Evolutionary conservation across 148 eudicot genomes (phyloP).

Genomic region (Tetragonia tetragonoides): DNA sequence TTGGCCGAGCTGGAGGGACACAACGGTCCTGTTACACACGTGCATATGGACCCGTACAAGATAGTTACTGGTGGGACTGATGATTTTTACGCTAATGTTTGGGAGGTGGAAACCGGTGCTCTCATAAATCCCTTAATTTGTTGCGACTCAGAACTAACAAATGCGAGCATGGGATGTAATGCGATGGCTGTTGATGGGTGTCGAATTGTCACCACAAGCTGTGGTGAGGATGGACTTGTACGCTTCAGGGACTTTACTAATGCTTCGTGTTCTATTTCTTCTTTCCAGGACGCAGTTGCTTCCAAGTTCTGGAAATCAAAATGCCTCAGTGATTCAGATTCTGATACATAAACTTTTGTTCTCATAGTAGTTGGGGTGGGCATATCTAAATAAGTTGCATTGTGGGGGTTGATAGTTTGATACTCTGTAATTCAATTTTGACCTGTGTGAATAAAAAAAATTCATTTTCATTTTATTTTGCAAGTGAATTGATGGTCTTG

Average conservation of each 20-base stretch:
- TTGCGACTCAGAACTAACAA: slow-evolving; percentile 14
- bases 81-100: slow-evolving; percentile 41
- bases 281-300: slow-evolving; percentile 19
- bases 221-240: slow-evolving; percentile 31
- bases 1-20: slow-evolving; percentile 51
- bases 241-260: slow-evolving; percentile 54
- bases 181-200: slow-evolving; percentile 64
- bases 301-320: slow-evolving; percentile 56
- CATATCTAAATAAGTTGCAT: too few species aligned
- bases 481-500: too few species aligned
- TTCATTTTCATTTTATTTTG: too few species aligned
- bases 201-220: slow-evolving; percentile 51
- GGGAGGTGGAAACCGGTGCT: slow-evolving; percentile 50
- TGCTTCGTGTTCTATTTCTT: slow-evolving; percentile 38
- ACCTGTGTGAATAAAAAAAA: too few species aligned
- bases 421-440: too few species aligned
- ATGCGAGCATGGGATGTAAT: slow-evolving; percentile 33
- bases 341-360: slow-evolving; percentile 13
- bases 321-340: slow-evolving; percentile 36
- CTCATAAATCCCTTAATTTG: slow-evolving; percentile 45
- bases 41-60: slow-evolving; percentile 67
- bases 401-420: too few species aligned
- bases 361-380: too few species aligned
- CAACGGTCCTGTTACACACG: slow-evolving; percentile 46
- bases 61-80: slow-evolving; percentile 55